Evolutionary conservation across 2,329 filamentous ascomycete genomes (phyloP), one percentile per base, ranked within the genome.

Genomic region (Helminthosporium solani): DNA sequence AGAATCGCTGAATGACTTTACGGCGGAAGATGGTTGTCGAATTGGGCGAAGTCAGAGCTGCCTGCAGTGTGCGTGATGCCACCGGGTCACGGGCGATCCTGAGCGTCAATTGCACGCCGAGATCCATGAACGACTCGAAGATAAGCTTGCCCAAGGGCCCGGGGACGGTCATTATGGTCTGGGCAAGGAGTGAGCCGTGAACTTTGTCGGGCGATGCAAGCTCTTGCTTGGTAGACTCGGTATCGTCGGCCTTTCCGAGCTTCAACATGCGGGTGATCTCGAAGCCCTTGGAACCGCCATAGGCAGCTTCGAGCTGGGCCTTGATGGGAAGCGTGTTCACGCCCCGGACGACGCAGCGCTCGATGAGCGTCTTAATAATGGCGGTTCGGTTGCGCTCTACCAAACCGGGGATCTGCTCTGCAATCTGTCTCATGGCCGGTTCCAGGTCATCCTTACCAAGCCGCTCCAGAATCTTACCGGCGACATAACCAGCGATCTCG

Each of bases 401-500:
- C 7, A 97, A 77, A 40, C 80, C 81, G 0, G 83, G 78, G 5
- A 96, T 79, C 44, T 89, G 84, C 0, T 89, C 86, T 3, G 85
- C 69, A 45, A 95, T 87, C 58, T 84, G 78, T 39, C 84, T 77
- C 45, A 90, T 81, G 0, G 87, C 88, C 44, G 83, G 81, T 33
- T 85, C 77, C 7, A 99, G 77, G 62, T 96, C 90, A 49, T 96
- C 90, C 64, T 89, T 91, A 68, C 88, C 86, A 9, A 97, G 77
- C 43, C 94, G 83, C 65, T 90, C 88, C 34, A 99, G 75, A 3
- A 95, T 84, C 47, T 84, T 83, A 56, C 91, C 87, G 16, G 90
- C 89, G 0, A 95, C 87, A 63, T 96, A 97, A 19, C 84, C 87
- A 5, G 94, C 90, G 39, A 91, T 87, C 59, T 95, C 91, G 66